Conservation (phyloP, 176 grass and related monocot genomes). For the Saccharum spontaneum region DNA sequence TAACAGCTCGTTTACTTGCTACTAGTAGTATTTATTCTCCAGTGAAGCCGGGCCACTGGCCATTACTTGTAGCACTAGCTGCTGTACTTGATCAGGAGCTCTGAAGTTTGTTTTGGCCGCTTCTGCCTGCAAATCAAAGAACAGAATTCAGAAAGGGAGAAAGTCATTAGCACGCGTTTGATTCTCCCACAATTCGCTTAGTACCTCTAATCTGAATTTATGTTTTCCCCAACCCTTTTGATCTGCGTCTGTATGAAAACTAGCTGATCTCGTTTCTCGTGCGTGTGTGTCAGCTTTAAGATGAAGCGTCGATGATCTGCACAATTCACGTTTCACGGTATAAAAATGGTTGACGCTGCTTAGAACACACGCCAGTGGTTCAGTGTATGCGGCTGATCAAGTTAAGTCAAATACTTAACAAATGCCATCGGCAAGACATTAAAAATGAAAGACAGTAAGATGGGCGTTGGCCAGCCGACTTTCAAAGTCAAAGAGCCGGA, state of each 20-base stretch:
- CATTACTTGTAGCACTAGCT: background rate
- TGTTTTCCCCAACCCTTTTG: background rate
- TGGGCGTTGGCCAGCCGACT: background rate
- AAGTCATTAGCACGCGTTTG: background rate
- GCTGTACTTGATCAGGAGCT: background rate
- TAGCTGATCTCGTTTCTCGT: background rate
- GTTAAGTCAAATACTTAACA: constrained; percentile 43
- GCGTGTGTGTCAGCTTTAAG: background rate
- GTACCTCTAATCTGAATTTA: background rate
- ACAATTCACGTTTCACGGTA: background rate
- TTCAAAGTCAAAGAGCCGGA: background rate
- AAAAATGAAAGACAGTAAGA: background rate
- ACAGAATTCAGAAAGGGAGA: constrained; percentile 17
- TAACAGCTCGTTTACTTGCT: background rate
- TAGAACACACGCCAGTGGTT: background rate
- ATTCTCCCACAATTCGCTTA: background rate
- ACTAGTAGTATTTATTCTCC: background rate
- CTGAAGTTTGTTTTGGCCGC: background rate
- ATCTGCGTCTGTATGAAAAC: background rate
- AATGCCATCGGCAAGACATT: background rate
- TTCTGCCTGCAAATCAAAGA: background rate
- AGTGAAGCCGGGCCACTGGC: background rate
- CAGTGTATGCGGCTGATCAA: background rate
- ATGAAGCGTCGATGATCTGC: background rate
- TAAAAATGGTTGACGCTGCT: constrained; percentile 30